phyloP scores from a whole-genome alignment of 202 grass and related monocot genomes.

The Saccharum hybrid region DNA sequence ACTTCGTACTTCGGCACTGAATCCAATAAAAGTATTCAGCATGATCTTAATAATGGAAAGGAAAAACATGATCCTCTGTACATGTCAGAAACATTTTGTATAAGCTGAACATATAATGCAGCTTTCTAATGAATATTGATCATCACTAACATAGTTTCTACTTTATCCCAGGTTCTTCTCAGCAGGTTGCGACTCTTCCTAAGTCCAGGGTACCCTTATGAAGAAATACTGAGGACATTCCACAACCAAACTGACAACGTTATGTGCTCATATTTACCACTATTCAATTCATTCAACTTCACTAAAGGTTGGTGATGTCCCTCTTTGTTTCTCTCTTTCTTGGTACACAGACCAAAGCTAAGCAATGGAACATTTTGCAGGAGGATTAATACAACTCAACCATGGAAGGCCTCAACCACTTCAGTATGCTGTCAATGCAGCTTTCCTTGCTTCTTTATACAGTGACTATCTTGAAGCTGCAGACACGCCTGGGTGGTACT shows the following conservation, averaged over 20 bases:
- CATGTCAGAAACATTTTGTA: slow-evolving; percentile 19
- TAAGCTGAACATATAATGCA: slow-evolving; percentile 32
- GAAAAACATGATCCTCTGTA: background rate
- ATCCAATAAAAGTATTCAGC: slow-evolving; percentile 2
- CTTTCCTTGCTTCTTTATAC: slow-evolving; percentile 88
- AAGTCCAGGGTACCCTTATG: slow-evolving; percentile 88
- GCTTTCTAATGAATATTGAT: slow-evolving; percentile 17
- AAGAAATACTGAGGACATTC: slow-evolving; percentile 94
- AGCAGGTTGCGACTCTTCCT: slow-evolving; percentile 87
- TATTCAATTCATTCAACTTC: slow-evolving; percentile 84
- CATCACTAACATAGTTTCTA: slow-evolving; percentile 41
- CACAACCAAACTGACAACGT: slow-evolving; percentile 90
- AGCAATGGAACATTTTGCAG: slow-evolving; percentile 49
- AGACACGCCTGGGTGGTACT: slow-evolving; percentile 92
- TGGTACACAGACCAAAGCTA: slow-evolving; percentile 13
- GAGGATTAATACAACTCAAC: slow-evolving; percentile 88
- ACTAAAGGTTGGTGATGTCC: slow-evolving; percentile 69
- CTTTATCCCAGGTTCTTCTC: slow-evolving; percentile 77
- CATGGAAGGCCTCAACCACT: slow-evolving; percentile 87
- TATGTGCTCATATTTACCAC: slow-evolving; percentile 82
- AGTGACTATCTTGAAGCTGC: slow-evolving; percentile 77
- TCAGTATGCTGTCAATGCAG: slow-evolving; percentile 89
- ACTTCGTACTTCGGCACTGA: slow-evolving; percentile 26
- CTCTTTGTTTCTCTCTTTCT: slow-evolving; percentile 22
- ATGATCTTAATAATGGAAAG: slow-evolving; percentile 25